Conservation (phyloP, 1,284 basidiomycete species). For the Singerocomus inundabilis region DNA sequence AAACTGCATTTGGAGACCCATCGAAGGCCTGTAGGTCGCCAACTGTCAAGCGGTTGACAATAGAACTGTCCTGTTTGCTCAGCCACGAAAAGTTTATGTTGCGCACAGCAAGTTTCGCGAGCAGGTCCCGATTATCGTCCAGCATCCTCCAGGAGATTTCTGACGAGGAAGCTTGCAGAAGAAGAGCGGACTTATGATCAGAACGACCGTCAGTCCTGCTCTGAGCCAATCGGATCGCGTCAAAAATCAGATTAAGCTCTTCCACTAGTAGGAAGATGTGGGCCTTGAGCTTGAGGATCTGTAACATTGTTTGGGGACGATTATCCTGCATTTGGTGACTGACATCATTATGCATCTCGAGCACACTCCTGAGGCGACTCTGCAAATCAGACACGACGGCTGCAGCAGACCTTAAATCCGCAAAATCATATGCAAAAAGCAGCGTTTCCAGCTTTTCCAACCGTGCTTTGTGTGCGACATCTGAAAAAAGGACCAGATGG, state of each 20-base stretch:
- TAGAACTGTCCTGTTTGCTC: slow-evolving; percentile 87
- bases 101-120: slow-evolving; percentile 85
- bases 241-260: slow-evolving; percentile 85
- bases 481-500: slow-evolving; percentile 84
- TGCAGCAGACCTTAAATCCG: slow-evolving; percentile 69
- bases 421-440: slow-evolving; percentile 89
- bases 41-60: slow-evolving; percentile 76
- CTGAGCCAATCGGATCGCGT: slow-evolving; percentile 84
- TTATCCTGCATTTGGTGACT: slow-evolving; percentile 39
- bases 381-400: slow-evolving; percentile 77
- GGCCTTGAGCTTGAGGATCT: slow-evolving; percentile 71
- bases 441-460: slow-evolving; percentile 81
- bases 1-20: slow-evolving; percentile 80
- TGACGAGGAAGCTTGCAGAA: slow-evolving; percentile 79
- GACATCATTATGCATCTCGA: slow-evolving; percentile 60
- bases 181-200: slow-evolving; percentile 79
- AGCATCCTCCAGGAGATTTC: slow-evolving; percentile 96
- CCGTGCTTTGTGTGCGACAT: slow-evolving; percentile 78
- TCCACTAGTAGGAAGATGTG: slow-evolving; percentile 77
- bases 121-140: slow-evolving; percentile 67
- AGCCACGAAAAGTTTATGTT: slow-evolving; percentile 84
- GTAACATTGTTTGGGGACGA: slow-evolving; percentile 47
- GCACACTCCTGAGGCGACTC: slow-evolving; percentile 65
- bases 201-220: slow-evolving; percentile 69
- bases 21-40: slow-evolving; percentile 86